Base-by-base conservation (phyloP, 176 grass and related monocot species). In the Phyllostachys edulis region DNA sequence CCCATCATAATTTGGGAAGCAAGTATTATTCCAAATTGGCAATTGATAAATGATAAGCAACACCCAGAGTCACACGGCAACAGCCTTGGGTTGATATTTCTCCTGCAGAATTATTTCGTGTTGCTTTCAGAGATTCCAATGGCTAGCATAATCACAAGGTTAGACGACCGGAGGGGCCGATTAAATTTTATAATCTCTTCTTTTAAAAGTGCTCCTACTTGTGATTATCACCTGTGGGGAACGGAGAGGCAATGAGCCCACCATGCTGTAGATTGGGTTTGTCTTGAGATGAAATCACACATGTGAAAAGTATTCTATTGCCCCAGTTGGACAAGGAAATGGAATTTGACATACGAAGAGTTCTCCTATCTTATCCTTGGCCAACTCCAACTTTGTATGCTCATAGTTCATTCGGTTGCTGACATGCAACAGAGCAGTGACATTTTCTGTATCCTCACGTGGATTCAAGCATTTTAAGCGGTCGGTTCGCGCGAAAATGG, bases 41-140 rank as follows among this genome's bases (percentile, higher is more conserved):
- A 63, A 18, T 11, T 74, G 44, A 45, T 39, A 11, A 10, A 20
- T 74, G 44, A 45, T 39, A 17, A 10, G 27, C 56, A 63, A 64
- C 63, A 3, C 51, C 79, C 40, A 27, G 21, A 61, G 5, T 57
- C 75, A 68, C 60, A 80, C 61, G 82, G 73, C 86, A 83, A 37
- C 46, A 36, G 14, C 39, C 20, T 12, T 32, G 72, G 5, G 42
- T 16, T 39, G 56, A 78, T 45, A 46, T 83, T 70, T 78, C 56
- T 47, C 38, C 63, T 11, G 73, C 55, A 38, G 46, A 16, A 55
- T 69, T 64, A 62, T 57, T 77, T 57, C 88, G 5, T 59, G 76
- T 89, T 75, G 69, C 69, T 80, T 75, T 89, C 82, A 47, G 12
- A 61, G 76, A 75, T 84, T 80, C 82, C 50, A 57, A 26, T 74